A percentile compares a stretch with the other conserved stretches of the same genome.
phyloP scores from a whole-genome alignment of 2,329 filamentous ascomycete genomes.

The Talaromyces marneffei region DNA sequence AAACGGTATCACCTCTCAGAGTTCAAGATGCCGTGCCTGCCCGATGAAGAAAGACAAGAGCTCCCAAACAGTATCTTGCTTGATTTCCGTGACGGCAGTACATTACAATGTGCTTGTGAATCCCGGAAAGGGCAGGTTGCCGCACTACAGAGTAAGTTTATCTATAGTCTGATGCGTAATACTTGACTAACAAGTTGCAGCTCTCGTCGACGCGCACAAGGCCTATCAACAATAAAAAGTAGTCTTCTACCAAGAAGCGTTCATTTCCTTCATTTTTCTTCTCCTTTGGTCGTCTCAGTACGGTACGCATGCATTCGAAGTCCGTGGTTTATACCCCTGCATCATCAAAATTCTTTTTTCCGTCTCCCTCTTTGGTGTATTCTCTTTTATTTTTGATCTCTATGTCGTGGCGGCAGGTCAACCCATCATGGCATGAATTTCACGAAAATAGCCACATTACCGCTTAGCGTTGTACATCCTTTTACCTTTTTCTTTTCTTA shows the following conservation, averaged over 20 bases:
- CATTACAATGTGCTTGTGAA: conserved; percentile 59
- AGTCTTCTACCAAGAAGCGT: not conserved
- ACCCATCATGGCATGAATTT: not conserved
- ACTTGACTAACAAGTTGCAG: conserved; percentile 21
- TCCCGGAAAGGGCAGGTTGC: conserved; percentile 49
- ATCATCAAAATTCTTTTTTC: conserved; percentile 21
- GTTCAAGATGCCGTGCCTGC: conserved; percentile 71
- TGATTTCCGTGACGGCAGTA: conserved; percentile 57
- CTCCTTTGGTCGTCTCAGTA: not conserved
- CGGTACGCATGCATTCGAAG: conserved; percentile 22
- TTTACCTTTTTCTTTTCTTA: not conserved
- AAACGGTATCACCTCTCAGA: conserved; percentile 84
- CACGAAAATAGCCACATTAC: conserved; percentile 3
- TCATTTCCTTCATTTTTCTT: conserved; percentile 1
- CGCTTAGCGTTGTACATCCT: conserved; percentile 6
- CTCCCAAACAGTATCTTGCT: conserved; percentile 75
- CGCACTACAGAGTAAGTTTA: conserved; percentile 46
- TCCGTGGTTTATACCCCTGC: conserved; percentile 27
- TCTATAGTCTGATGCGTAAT: not conserved
- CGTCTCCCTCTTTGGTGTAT: conserved; percentile 5
- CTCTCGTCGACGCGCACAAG: conserved; percentile 38
- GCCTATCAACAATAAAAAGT: conserved; percentile 8
- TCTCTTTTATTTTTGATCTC: not conserved
- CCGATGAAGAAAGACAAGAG: conserved; percentile 88
- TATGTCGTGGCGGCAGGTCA: not conserved